Evolutionary conservation across 164 flowering plant species (phyloP).

Genomic region (Berberis thunbergii): DNA sequence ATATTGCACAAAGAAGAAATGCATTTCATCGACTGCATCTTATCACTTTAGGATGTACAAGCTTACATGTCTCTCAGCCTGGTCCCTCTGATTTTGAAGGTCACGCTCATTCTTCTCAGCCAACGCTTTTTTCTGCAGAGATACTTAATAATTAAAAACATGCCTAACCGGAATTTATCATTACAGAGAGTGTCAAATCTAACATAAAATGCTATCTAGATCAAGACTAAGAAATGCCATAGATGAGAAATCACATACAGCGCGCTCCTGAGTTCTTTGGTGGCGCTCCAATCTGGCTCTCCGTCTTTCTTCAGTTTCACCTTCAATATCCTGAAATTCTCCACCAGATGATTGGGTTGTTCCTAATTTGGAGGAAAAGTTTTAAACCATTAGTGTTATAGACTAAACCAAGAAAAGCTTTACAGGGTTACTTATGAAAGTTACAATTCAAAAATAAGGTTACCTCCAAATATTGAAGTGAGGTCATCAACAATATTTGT

Average conservation of each 20-base stretch:
- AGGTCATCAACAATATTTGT: conserved; percentile 80
- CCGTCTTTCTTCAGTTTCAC: not conserved
- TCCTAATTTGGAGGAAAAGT: not conserved
- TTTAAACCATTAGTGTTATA: conserved; percentile 8
- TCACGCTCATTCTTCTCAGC: conserved; percentile 86
- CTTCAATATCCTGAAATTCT: not conserved
- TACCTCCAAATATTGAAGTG: conserved; percentile 12
- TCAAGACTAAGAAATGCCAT: not conserved
- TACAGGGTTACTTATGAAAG: not conserved
- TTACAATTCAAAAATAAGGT: not conserved
- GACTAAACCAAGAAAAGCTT: not conserved
- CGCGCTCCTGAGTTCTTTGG: not conserved
- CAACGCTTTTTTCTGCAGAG: conserved; percentile 65
- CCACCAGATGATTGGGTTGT: not conserved
- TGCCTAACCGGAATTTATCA: not conserved
- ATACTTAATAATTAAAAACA: not conserved
- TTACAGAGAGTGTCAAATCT: not conserved
- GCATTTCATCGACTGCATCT: not conserved
- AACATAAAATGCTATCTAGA: too few relatives aligned
- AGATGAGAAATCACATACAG: not conserved
- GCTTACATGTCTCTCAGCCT: conserved; percentile 81
- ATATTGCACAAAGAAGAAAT: not conserved
- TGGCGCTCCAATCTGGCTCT: not conserved
- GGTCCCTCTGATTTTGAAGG: conserved; percentile 59
- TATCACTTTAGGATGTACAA: not conserved